Evolutionary conservation across 2,329 filamentous ascomycete genomes (phyloP), one percentile per base, ranked within the genome.

Genomic region (Xylogone sp.): DNA sequence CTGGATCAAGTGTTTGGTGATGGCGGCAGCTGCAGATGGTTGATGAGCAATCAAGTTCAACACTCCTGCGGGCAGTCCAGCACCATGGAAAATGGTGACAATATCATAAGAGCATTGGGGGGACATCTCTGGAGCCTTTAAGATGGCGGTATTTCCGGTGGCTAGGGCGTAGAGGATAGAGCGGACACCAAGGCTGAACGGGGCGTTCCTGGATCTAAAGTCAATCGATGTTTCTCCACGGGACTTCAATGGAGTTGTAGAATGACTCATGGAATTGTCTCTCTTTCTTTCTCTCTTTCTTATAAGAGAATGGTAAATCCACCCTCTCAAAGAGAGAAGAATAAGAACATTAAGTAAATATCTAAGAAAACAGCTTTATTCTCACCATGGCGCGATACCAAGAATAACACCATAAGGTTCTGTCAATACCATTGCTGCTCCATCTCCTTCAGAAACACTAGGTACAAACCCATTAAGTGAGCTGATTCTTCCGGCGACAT

Each of bases 331-430:
- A n/a, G n/a, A n/a, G n/a, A n/a, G n/a, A n/a, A n/a, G n/a, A n/a
- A n/a, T n/a, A n/a, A n/a, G n/a, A n/a, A n/a, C n/a, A n/a, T n/a
- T n/a, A n/a, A n/a, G n/a, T n/a, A n/a, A n/a, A n/a, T n/a, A n/a
- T n/a, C n/a, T n/a, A n/a, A n/a, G n/a, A n/a, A n/a, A n/a, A n/a
- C n/a, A n/a, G n/a, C n/a, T n/a, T n/a, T n/a, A n/a, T n/a, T n/a
- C 71, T 60, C 74, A 91, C 90, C 90, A 96, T 8, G 90, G 88
- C 2, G 87, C 88, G 67, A 95, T 90, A 2, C 82, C 84, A 24
- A 95, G 71, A 16, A 92, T 77, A 7, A 94, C 89, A 1, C 90
- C 90, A 60, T 82, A 90, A 0, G 90, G 89, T 68, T 92, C 87
- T 64, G 84, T 86, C 56, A 85, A 69, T 3, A 95, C 71, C 58